Conservation (phyloP, 371 early-diverging fungal genomes). For the Blyttiomyces sp. region DNA sequence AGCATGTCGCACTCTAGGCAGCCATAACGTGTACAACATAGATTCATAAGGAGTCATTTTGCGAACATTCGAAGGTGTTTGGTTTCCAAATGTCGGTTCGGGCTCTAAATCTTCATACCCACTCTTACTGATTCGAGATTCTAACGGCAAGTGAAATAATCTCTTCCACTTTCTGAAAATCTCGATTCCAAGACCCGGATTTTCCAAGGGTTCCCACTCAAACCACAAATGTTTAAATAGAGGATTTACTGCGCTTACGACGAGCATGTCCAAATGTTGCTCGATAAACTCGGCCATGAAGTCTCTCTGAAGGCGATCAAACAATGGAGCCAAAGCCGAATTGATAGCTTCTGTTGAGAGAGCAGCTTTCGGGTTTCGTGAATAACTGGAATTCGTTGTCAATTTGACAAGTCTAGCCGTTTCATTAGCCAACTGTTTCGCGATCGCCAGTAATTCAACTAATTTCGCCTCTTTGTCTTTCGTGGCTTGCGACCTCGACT, state of each 20-base stretch:
- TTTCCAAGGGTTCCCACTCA: constrained; percentile 65
- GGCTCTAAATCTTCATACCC: no score
- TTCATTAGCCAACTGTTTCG: constrained; percentile 3
- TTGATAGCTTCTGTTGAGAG: constrained; percentile 19
- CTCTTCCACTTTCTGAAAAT: constrained; percentile 42
- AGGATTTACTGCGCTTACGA: constrained; percentile 63
- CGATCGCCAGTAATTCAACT: background rate
- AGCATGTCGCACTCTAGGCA: constrained; percentile 71
- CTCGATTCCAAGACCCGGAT: constrained; percentile 55
- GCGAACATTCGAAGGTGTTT: background rate
- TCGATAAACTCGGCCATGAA: constrained; percentile 52
- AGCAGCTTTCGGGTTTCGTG: no score
- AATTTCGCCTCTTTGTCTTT: constrained; percentile 5
- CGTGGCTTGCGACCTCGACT: background rate
- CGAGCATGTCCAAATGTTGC: constrained; percentile 63
- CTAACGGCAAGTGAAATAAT: constrained; percentile 22
- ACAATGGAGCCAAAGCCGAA: constrained; percentile 48
- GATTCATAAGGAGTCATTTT: constrained; percentile 76
- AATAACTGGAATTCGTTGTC: no score
- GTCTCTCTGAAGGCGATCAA: constrained; percentile 32
- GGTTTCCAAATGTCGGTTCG: no score
- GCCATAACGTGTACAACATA: constrained; percentile 74
- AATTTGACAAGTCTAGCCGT: constrained; percentile 4
- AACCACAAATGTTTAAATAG: constrained; percentile 50
- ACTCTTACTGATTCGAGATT: no score